Base-by-base conservation (phyloP, 1,139 yeast genomes). In the Taiozyma sp. region DNA sequence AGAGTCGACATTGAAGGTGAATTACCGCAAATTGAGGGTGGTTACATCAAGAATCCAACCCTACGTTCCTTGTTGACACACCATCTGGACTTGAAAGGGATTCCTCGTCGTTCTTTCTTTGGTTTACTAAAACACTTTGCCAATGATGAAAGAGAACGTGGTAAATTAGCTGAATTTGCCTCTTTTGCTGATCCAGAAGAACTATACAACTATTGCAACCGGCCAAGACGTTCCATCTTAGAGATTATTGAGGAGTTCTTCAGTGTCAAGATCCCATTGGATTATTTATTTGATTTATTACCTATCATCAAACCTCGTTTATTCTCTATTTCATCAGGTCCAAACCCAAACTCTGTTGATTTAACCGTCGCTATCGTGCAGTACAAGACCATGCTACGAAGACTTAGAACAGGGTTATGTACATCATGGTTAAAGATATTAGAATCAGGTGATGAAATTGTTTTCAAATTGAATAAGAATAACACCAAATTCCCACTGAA, bases 51-150 rank as follows among this genome's bases (percentile, higher is more conserved):
- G 21, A 76, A 75, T 0, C 61, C 79, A 43, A 90, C 98, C 0
- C 69, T 93, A 42, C 69, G 97, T 53, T 75, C 82, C 5, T 69
- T 93, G n/a, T 60, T 93, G 28, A 83, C 83, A 6, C 83, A 87
- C 64, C 96, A 91, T 64, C 68, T 91, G 46, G 98, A 93, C 64
- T 75, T 93, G 14, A 79, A 77, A 68, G 77, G 95, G 3, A 84
- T 93, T 22, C 99, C 99, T 1, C 77, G 90, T 49, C 74, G 96
- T 42, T 80, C 93, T 40, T 90, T 93, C 61, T 93, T 93, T 66
- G 74, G 78, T 64, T 68, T 71, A 9, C 66, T 72, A 4, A 85
- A 88, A 81, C 89, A 85, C 61, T 93, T 91, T 68, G 84, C 93
- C 4, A 73, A 79, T 28, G 79, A 79, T 52, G 78, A 74, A 44